phyloP scores from a whole-genome alignment of 1,139 yeast species.

The Yamadazyma oceani region DNA sequence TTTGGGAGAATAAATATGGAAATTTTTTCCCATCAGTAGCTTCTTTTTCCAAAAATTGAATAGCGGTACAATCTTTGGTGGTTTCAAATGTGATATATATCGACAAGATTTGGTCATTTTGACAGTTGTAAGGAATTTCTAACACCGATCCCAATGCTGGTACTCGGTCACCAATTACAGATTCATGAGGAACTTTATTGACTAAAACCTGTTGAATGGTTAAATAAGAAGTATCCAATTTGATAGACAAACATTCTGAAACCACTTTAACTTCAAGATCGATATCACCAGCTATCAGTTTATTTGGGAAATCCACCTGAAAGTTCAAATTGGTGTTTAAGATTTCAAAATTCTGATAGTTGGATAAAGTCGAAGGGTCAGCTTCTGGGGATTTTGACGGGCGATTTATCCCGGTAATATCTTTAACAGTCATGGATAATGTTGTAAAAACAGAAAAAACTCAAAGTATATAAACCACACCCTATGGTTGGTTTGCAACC shows the following conservation, averaged over 20 bases:
- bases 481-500: too few relatives aligned
- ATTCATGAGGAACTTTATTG: slow-evolving; percentile 36
- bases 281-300: slow-evolving; percentile 59
- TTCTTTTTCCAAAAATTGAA: slow-evolving; percentile 78
- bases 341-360: slow-evolving; percentile 31
- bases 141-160: slow-evolving; percentile 72
- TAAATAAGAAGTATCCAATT: slow-evolving; percentile 71
- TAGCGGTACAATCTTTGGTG: slow-evolving; percentile 75
- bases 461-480: too few relatives aligned
- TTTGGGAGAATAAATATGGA: slow-evolving; percentile 85
- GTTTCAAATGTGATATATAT: slow-evolving; percentile 60
- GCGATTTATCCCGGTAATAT: slow-evolving; percentile 11
- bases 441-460: too few relatives aligned
- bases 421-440: slow-evolving; percentile 2
- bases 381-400: slow-evolving; percentile 55
- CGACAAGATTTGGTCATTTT: slow-evolving; percentile 19
- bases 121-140: slow-evolving; percentile 28
- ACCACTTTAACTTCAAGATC: slow-evolving; percentile 38
- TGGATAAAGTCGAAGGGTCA: slow-evolving; percentile 45
- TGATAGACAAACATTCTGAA: slow-evolving; percentile 31
- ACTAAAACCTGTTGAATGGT: slow-evolving; percentile 47
- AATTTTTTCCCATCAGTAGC: slow-evolving; percentile 73
- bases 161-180: slow-evolving; percentile 44
- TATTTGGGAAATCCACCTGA: slow-evolving; percentile 54
- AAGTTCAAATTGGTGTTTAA: slow-evolving; percentile 51